phyloP scores from a whole-genome alignment of 2,329 filamentous ascomycete species.

The Aspergillus arachidicola region DNA sequence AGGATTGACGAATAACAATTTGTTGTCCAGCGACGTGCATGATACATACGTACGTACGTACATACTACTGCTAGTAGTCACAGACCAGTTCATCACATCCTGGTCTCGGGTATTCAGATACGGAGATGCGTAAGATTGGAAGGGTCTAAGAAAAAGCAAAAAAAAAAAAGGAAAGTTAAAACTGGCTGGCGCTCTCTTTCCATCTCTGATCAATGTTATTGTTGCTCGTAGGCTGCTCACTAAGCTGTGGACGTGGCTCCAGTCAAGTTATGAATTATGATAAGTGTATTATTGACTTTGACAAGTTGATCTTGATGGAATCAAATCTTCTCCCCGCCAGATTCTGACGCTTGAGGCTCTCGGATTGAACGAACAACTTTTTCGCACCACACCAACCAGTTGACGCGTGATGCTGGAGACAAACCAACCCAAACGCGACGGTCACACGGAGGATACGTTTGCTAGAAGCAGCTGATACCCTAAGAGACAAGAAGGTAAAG shows the following conservation, averaged over 20 bases:
- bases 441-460: not conserved
- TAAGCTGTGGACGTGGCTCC: conserved; percentile 1
- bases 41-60: not conserved
- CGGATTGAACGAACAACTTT: not conserved
- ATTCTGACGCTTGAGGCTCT: not conserved
- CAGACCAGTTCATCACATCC: not conserved
- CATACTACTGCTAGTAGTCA: not conserved
- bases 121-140: not conserved
- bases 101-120: not conserved
- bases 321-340: not conserved
- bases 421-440: not conserved
- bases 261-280: not conserved
- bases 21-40: not conserved
- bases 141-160: not conserved
- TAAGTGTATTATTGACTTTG: not conserved
- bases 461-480: not conserved
- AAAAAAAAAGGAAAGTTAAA: not conserved
- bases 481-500: not conserved
- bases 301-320: not conserved
- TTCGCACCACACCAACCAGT: not conserved
- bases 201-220: not conserved
- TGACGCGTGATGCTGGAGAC: not conserved
- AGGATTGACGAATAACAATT: not conserved
- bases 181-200: not conserved
- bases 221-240: not conserved